Conservation (phyloP, 257 asterid species). For the Forsythia suspensa region DNA sequence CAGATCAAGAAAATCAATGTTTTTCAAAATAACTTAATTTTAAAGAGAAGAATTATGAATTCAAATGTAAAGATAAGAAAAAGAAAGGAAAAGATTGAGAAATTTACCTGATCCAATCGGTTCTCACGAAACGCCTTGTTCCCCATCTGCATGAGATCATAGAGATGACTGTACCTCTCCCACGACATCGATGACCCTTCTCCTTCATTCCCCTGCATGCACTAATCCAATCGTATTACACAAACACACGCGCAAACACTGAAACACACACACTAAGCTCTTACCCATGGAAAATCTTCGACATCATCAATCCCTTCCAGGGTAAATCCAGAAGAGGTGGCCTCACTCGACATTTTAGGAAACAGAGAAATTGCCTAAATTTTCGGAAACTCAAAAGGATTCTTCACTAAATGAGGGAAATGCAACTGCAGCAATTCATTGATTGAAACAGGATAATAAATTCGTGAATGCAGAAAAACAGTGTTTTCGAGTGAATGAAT, state of each 20-base stretch:
- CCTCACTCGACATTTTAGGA: conserved; percentile 38
- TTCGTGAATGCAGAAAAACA: conserved; percentile 23
- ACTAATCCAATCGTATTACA: conserved; percentile 15
- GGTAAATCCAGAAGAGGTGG: conserved; percentile 43
- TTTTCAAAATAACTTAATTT: background rate
- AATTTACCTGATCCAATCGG: conserved; percentile 67
- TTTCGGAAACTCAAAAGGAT: background rate
- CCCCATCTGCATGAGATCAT: conserved; percentile 62
- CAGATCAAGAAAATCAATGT: background rate
- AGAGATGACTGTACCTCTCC: conserved; percentile 62
- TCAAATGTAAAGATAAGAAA: background rate
- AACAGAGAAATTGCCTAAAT: background rate
- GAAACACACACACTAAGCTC: background rate
- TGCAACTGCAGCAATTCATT: background rate
- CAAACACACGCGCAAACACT: background rate
- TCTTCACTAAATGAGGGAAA: background rate
- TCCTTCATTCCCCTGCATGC: conserved; percentile 47
- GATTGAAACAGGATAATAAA: background rate
- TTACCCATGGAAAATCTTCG: conserved; percentile 69
- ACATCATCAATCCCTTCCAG: conserved; percentile 76
- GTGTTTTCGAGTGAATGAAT: conserved; percentile 21
- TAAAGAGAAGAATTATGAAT: background rate
- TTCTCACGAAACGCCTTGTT: conserved; percentile 69
- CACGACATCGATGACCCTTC: conserved; percentile 61
- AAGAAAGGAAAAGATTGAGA: conserved; percentile 22